Conservation (phyloP, 257 asterid species). For the Solanum clarkiae region DNA sequence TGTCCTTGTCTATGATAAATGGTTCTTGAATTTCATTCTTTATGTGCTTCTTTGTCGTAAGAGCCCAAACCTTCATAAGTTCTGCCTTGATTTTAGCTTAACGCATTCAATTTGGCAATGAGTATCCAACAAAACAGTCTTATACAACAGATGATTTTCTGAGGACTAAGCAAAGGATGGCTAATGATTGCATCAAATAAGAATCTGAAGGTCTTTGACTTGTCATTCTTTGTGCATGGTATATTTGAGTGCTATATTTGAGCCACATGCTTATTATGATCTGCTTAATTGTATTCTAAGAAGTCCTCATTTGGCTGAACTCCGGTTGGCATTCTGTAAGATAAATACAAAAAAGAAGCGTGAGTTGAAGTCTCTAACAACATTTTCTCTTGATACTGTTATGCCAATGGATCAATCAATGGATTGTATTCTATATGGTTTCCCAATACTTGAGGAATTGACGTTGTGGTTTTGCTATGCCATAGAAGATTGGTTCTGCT, state of each 20-base stretch:
- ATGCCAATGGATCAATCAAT: neutral
- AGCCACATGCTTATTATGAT: neutral
- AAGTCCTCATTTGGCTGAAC: slow-evolving; percentile 2
- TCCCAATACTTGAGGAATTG: slow-evolving; percentile 15
- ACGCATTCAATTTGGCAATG: neutral
- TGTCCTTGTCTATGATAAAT: neutral
- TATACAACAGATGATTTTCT: neutral
- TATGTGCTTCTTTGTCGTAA: slow-evolving; percentile 1
- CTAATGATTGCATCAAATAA: slow-evolving; percentile 10
- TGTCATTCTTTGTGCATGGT: slow-evolving; percentile 7
- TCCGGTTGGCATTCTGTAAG: slow-evolving; percentile 10
- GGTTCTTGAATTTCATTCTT: slow-evolving; percentile 2
- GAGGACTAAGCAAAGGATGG: neutral
- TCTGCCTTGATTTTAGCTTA: slow-evolving; percentile 1
- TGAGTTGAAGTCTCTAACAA: neutral
- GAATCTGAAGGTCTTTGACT: slow-evolving; percentile 16
- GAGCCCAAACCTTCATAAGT: neutral
- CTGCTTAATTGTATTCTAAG: slow-evolving; percentile 16
- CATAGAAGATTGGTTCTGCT: neutral
- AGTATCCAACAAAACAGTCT: neutral
- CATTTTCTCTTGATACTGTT: neutral
- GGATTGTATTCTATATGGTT: slow-evolving; percentile 5
- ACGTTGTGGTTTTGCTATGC: slow-evolving; percentile 5
- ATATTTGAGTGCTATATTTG: neutral
- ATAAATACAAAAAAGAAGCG: neutral